phyloP scores from a whole-genome alignment of 371 early-diverging fungal species.

The Vairimorpha necatrix region DNA sequence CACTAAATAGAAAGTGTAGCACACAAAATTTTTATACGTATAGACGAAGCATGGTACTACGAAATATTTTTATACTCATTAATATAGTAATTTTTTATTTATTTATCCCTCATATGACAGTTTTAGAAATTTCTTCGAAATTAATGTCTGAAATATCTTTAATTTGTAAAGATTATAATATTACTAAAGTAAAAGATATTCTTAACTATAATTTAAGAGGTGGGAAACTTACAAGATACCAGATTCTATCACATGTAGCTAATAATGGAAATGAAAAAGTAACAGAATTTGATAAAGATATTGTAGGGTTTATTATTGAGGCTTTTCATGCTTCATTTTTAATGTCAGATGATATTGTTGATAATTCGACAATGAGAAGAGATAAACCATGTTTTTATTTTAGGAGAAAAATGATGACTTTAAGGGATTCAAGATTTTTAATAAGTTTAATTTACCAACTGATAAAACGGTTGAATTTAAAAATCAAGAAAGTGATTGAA shows the following conservation, averaged over 20 bases:
- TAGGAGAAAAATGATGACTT: constrained; percentile 76
- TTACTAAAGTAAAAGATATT: background rate
- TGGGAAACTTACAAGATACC: constrained; percentile 15
- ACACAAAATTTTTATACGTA: too few species aligned
- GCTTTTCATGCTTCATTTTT: constrained; percentile 83
- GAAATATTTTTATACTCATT: too few species aligned
- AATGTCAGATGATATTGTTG: constrained; percentile 93
- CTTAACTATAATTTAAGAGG: constrained; percentile 16
- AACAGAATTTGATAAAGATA: background rate
- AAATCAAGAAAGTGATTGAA: background rate
- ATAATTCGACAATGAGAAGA: constrained; percentile 80
- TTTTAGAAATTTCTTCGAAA: background rate
- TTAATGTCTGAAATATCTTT: background rate
- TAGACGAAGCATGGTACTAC: too few species aligned
- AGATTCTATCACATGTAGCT: background rate
- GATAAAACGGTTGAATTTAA: background rate
- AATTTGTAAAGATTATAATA: background rate
- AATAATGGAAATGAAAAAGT: background rate
- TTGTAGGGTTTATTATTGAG: constrained; percentile 7
- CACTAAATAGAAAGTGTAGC: too few species aligned
- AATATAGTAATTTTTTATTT: too few species aligned
- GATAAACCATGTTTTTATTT: constrained; percentile 90
- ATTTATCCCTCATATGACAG: constrained; percentile 46
- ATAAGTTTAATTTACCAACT: constrained; percentile 71
- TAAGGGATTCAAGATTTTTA: constrained; percentile 85